Conservation (phyloP, 805 yeast genomes). For the Candida maesae region DNA sequence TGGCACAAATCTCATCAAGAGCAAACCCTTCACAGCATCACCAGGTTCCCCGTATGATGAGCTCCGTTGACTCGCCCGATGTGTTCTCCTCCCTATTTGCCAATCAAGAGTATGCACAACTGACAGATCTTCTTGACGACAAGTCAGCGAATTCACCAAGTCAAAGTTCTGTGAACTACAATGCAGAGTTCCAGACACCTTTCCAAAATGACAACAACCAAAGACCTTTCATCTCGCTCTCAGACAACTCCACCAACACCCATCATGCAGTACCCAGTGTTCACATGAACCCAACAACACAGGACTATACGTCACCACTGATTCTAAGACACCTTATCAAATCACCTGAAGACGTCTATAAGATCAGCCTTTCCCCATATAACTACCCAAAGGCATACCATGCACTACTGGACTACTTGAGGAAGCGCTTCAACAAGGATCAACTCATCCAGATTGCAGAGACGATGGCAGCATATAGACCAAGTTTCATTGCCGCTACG, state of each 20-base stretch:
- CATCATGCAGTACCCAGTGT: slow-evolving; percentile 10
- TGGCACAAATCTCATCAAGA: not conserved
- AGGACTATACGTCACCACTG: slow-evolving; percentile 54
- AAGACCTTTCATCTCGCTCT: slow-evolving; percentile 27
- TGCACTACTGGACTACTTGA: slow-evolving; percentile 69
- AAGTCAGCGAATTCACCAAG: slow-evolving; percentile 23
- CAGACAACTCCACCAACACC: slow-evolving; percentile 24
- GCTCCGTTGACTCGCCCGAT: slow-evolving; percentile 23
- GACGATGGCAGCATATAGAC: slow-evolving; percentile 53
- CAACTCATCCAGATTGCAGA: slow-evolving; percentile 58
- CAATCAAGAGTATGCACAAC: slow-evolving; percentile 39
- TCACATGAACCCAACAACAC: slow-evolving; percentile 13
- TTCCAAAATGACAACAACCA: slow-evolving; percentile 28
- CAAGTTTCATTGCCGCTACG: slow-evolving; percentile 74
- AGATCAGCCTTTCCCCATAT: slow-evolving; percentile 71
- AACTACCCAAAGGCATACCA: slow-evolving; percentile 95
- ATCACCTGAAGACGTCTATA: slow-evolving; percentile 80
- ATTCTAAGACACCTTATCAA: slow-evolving; percentile 53
- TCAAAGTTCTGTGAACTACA: slow-evolving; percentile 21
- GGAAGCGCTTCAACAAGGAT: slow-evolving; percentile 64
- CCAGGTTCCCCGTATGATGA: not conserved
- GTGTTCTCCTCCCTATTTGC: slow-evolving; percentile 32
- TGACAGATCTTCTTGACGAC: slow-evolving; percentile 35
- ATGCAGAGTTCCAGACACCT: slow-evolving; percentile 26
- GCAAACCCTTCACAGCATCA: slow-evolving; percentile 2